Conservation (phyloP, 345 rosid species). For the Garcia nutans region DNA sequence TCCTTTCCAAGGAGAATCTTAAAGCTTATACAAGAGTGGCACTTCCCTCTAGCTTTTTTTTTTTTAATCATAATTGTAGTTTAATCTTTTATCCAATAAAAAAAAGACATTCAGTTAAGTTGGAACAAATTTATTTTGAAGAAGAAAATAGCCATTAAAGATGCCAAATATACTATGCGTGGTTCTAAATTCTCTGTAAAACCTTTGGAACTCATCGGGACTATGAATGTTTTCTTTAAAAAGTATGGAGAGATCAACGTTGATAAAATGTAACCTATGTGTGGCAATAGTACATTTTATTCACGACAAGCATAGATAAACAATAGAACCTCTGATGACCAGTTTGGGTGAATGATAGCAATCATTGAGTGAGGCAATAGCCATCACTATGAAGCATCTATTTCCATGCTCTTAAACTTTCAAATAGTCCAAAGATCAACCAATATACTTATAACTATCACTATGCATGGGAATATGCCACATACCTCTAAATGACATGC, state of each 20-base stretch:
- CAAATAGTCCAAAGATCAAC: conserved; percentile 2
- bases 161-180: not conserved
- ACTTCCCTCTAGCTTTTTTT: too few relatives aligned
- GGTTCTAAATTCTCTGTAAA: not conserved
- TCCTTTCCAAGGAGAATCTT: not conserved
- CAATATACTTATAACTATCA: conserved; percentile 2
- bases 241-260: not conserved
- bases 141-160: not conserved
- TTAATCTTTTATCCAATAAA: not conserved
- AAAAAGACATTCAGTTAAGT: not conserved
- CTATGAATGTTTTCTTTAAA: too few relatives aligned
- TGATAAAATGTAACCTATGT: not conserved
- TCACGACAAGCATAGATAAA: not conserved
- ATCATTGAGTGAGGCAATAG: too few relatives aligned
- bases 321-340: not conserved
- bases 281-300: not conserved
- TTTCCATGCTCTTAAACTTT: not conserved
- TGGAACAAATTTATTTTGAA: not conserved
- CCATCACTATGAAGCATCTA: not conserved
- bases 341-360: too few relatives aligned
- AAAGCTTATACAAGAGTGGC: not conserved
- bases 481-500: not conserved
- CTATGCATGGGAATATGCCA: not conserved
- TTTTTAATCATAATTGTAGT: not conserved
- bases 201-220: too few relatives aligned